phyloP scores from a whole-genome alignment of 73 alveolate species.

The Tetrahymena thermophila region DNA sequence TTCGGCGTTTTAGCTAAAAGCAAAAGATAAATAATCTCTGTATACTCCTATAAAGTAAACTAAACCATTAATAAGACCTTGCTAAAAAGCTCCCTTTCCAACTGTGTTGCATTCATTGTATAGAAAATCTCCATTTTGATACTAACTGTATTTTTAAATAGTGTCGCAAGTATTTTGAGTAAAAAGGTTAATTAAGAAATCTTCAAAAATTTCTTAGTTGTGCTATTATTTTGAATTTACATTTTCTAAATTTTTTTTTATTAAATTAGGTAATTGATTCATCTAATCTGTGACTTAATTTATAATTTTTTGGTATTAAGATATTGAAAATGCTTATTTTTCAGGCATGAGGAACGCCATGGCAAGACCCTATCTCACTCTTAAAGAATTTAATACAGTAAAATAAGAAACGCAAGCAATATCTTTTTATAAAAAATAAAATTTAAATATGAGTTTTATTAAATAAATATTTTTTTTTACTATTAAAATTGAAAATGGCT shows the following conservation, averaged over 20 bases:
- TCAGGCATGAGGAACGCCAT: not conserved
- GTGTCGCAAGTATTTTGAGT: not conserved
- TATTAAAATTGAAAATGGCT: not conserved
- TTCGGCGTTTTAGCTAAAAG: not conserved
- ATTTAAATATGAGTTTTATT: too few species aligned
- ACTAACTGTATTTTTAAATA: too few species aligned
- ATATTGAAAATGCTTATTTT: not conserved
- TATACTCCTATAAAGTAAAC: not conserved
- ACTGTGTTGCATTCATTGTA: not conserved
- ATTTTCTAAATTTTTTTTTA: not conserved
- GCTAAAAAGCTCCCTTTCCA: not conserved
- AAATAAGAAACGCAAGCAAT: not conserved
- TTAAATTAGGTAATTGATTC: not conserved
- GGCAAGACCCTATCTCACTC: not conserved
- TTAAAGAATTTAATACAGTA: not conserved
- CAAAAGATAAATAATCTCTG: not conserved
- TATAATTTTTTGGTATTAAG: not conserved
- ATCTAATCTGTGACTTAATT: not conserved
- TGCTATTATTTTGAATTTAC: not conserved
- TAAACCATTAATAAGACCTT: not conserved
- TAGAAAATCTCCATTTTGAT: not conserved
- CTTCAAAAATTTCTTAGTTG: not conserved
- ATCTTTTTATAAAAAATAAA: not conserved
- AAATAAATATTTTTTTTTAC: not conserved
- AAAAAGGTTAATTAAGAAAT: too few species aligned